phyloP scores from a whole-genome alignment of 1,284 basidiomycete genomes.

The Sparassis latifolia region DNA sequence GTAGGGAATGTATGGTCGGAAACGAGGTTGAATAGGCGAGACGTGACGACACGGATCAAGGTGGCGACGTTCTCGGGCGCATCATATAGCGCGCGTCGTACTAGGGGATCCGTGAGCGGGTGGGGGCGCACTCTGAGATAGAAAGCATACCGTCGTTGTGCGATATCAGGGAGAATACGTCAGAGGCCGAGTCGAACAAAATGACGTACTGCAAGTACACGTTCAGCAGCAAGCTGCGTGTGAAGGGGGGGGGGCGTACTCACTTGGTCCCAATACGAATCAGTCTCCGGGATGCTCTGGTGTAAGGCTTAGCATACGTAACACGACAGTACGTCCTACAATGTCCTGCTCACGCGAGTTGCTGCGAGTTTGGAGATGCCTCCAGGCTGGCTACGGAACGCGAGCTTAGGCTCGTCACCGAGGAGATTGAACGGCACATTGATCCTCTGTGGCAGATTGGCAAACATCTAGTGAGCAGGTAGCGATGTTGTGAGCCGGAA shows the following conservation, averaged over 20 bases:
- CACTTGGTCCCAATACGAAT: conserved; percentile 84
- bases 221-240: background rate
- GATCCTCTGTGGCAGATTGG: conserved; percentile 63
- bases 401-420: conserved; percentile 82
- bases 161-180: conserved; percentile 84
- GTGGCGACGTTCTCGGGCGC: conserved; percentile 83
- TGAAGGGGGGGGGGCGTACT: conserved; percentile 13
- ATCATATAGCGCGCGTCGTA: conserved; percentile 73
- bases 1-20: conserved; percentile 81
- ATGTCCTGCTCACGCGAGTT: conserved; percentile 49
- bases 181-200: conserved; percentile 81
- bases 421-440: conserved; percentile 76
- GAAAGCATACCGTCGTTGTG: conserved; percentile 69
- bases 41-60: conserved; percentile 68
- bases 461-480: conserved; percentile 22
- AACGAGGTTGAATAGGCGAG: conserved; percentile 74
- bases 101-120: conserved; percentile 29
- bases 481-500: no score
- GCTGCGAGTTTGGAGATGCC: conserved; percentile 74
- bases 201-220: conserved; percentile 57
- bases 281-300: conserved; percentile 67
- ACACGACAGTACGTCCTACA: conserved; percentile 2
- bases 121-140: background rate
- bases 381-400: conserved; percentile 74
- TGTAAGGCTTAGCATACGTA: conserved; percentile 5